A percentile compares a stretch with the other conserved stretches of the same genome.
These are phyloP conservation scores for Chaetomium tenue DNA, from an alignment of 495 filamentous ascomycete genomes.

Conservation along the genomic window DNA sequence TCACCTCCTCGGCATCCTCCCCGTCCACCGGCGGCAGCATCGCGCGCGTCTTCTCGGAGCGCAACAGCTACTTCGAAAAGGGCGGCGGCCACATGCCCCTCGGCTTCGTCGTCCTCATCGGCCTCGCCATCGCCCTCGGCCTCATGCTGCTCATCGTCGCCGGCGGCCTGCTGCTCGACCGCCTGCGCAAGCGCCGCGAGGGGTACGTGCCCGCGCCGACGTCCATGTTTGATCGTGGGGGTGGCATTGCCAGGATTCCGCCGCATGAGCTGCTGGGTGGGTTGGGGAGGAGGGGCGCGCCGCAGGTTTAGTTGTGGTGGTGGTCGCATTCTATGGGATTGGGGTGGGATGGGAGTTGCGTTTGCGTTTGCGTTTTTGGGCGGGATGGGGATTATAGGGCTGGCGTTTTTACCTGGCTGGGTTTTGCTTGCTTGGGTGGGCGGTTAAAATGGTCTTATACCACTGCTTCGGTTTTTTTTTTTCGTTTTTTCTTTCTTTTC, in stretches of 20 bases:
- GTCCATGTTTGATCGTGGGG: slow-evolving; percentile 66
- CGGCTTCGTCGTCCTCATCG: slow-evolving; percentile 87
- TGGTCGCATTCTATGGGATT: too few species aligned
- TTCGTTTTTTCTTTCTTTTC: not conserved
- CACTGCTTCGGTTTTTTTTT: not conserved
- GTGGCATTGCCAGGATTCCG: slow-evolving; percentile 75
- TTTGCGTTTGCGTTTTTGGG: not conserved
- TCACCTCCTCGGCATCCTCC: slow-evolving; percentile 60
- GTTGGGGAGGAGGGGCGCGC: slow-evolving; percentile 42
- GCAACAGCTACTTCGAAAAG: slow-evolving; percentile 61
- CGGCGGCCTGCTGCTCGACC: slow-evolving; percentile 77
- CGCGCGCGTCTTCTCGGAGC: slow-evolving; percentile 73
- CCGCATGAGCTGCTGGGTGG: slow-evolving; percentile 73
- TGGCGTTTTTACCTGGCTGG: not conserved
- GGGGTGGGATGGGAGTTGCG: too few species aligned
- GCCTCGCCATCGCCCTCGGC: slow-evolving; percentile 83
- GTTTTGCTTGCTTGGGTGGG: not conserved
- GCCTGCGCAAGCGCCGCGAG: slow-evolving; percentile 76
- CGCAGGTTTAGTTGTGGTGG: slow-evolving; percentile 35
- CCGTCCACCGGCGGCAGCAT: slow-evolving; percentile 60
- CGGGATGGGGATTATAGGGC: not conserved
- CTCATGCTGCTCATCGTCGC: slow-evolving; percentile 87
- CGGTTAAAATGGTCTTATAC: slow-evolving; percentile 17
- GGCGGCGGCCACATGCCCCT: slow-evolving; percentile 58
- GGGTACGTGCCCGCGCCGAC: slow-evolving; percentile 84